Conservation (phyloP, 768 basidiomycete species). For the Boletus barrowsii region DNA sequence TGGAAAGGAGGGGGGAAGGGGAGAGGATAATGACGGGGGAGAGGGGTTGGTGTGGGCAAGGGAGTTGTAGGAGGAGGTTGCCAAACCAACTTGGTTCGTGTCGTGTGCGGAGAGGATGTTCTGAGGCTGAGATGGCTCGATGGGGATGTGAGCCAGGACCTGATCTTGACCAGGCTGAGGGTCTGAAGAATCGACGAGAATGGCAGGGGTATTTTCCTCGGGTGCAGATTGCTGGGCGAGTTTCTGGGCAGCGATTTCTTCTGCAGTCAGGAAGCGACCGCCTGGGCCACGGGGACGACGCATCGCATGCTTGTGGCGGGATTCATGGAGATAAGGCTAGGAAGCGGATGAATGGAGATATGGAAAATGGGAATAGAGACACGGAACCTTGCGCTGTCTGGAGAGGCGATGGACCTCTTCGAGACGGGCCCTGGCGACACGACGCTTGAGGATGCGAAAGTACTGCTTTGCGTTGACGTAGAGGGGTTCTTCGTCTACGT, state of each 20-base stretch:
- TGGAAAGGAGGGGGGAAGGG: conserved; percentile 18
- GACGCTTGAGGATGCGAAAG: conserved; percentile 94
- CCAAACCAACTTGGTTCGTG: conserved; percentile 3
- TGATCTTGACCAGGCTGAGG: conserved; percentile 10
- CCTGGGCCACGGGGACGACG: conserved; percentile 95
- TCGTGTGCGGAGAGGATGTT: conserved; percentile 19
- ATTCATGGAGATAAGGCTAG: conserved; percentile 97
- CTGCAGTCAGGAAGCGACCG: conserved; percentile 94
- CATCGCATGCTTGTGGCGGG: conserved; percentile 97
- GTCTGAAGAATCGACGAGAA: conserved; percentile 19
- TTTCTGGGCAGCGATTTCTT: conserved; percentile 88
- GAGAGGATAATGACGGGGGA: conserved; percentile 17
- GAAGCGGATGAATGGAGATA: conserved; percentile 8
- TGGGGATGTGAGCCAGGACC: background rate
- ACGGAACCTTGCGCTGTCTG: conserved; percentile 80
- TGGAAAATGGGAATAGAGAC: background rate
- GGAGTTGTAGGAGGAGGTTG: conserved; percentile 16
- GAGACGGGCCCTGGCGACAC: conserved; percentile 84
- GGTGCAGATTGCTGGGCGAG: conserved; percentile 31
- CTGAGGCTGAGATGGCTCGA: conserved; percentile 15
- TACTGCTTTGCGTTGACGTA: conserved; percentile 99
- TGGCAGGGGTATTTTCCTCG: conserved; percentile 19
- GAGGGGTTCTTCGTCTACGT: conserved; percentile 91
- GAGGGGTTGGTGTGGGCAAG: conserved; percentile 26
- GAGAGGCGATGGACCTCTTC: conserved; percentile 94